These are phyloP conservation scores for Globisporangium mamillatum DNA, from an alignment of 352 stramenopile species.

Conservation along the genomic window DNA sequence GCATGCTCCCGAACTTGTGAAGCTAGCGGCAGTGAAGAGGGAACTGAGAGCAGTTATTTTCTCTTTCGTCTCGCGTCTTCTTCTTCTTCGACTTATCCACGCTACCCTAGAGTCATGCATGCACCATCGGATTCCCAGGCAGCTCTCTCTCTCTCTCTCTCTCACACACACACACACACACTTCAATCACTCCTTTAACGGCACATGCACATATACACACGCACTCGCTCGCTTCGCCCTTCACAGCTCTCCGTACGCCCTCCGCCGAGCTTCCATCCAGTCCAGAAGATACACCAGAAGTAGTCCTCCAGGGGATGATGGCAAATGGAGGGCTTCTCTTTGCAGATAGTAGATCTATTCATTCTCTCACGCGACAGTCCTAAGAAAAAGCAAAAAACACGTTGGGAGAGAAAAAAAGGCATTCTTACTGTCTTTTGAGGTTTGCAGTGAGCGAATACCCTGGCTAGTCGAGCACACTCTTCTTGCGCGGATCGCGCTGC, in stretches of 20 bases:
- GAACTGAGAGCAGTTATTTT: neutral
- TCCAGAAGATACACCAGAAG: neutral
- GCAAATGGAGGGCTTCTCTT: neutral
- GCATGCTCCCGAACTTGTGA: conserved; percentile 15
- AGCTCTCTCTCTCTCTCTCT: neutral
- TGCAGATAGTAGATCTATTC: neutral
- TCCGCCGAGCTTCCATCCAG: neutral
- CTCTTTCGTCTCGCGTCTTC: neutral
- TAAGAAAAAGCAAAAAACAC: conserved; percentile 5
- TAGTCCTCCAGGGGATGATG: neutral
- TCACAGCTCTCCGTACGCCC: neutral
- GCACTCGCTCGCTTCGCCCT: neutral
- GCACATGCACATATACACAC: neutral
- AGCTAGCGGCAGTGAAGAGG: neutral
- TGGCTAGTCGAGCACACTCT: conserved; percentile 68
- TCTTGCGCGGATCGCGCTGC: conserved; percentile 38
- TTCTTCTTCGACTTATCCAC: neutral
- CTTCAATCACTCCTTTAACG: neutral
- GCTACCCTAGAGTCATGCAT: neutral
- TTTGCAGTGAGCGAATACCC: neutral
- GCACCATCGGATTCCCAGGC: neutral
- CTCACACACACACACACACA: neutral
- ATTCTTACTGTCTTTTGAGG: neutral
- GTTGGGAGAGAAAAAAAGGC: neutral
- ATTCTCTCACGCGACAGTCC: neutral